Evolutionary conservation across 2,329 filamentous ascomycete species (phyloP).

Genomic region (Tolypocladium album): DNA sequence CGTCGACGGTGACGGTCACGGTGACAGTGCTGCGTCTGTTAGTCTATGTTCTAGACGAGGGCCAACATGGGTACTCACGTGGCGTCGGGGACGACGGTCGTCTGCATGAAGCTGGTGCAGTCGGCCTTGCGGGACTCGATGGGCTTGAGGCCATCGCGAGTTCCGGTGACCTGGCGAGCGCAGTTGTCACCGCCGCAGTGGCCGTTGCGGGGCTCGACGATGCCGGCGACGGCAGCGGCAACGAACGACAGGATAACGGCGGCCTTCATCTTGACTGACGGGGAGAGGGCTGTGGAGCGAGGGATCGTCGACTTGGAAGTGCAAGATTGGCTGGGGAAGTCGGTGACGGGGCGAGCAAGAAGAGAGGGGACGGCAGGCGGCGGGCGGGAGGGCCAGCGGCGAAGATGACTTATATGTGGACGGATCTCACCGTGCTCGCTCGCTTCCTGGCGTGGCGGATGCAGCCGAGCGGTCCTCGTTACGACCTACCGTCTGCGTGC

Average conservation of each 20-base stretch:
- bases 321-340: background rate
- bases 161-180: constrained; percentile 34
- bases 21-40: constrained; percentile 18
- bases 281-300: background rate
- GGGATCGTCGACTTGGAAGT: background rate
- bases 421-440: background rate
- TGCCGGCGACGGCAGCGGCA: constrained; percentile 23
- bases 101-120: constrained; percentile 29
- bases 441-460: background rate
- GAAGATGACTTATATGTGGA: background rate
- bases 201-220: constrained; percentile 24
- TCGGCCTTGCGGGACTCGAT: constrained; percentile 24
- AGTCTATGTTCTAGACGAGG: background rate
- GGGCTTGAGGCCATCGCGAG: constrained; percentile 23
- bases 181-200: constrained; percentile 30
- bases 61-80: constrained; percentile 18
- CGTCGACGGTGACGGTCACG: constrained; percentile 26
- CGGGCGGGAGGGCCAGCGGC: background rate
- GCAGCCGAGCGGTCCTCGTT: background rate
- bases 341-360: background rate
- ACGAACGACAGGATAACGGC: constrained; percentile 25
- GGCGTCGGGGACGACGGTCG: constrained; percentile 27
- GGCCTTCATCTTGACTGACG: constrained; percentile 27
- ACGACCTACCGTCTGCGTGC: background rate
- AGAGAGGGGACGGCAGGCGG: background rate